Conservation (phyloP, 768 basidiomycete species). For the Mycena rosella region DNA sequence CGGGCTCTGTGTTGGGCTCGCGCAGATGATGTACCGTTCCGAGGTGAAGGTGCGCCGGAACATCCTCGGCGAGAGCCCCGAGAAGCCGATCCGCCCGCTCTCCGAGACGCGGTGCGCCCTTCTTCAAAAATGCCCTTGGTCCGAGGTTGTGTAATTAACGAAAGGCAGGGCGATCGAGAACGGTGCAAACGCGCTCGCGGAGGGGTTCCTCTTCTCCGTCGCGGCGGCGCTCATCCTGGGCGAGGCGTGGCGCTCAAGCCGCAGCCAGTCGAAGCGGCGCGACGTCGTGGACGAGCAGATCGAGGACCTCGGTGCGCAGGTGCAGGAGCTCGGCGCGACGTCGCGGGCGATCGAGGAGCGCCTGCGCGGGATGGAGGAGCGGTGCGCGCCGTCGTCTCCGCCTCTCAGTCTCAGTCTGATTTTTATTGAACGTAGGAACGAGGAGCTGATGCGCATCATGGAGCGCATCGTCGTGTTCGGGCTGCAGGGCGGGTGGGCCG, state of each 20-base stretch:
- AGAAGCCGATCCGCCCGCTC: constrained; percentile 78
- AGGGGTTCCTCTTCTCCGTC: constrained; percentile 86
- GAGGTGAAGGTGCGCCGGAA: constrained; percentile 81
- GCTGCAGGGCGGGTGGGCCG: constrained; percentile 71
- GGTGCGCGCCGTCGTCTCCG: constrained; percentile 46
- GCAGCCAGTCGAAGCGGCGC: constrained; percentile 77
- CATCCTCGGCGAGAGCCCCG: constrained; percentile 83
- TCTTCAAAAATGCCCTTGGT: neutral
- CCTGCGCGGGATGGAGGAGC: constrained; percentile 56
- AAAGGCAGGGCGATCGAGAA: constrained; percentile 86
- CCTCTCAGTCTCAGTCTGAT: neutral
- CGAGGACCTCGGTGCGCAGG: constrained; percentile 63
- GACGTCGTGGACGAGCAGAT: constrained; percentile 80
- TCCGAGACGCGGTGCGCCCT: constrained; percentile 76
- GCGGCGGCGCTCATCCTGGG: constrained; percentile 80
- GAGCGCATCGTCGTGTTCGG: constrained; percentile 79
- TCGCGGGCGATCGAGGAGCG: constrained; percentile 62
- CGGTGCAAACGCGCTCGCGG: constrained; percentile 86
- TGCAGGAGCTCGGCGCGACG: constrained; percentile 60
- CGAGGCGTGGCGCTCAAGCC: constrained; percentile 81
- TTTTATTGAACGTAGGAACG: constrained; percentile 58
- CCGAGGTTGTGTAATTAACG: too few relatives aligned
- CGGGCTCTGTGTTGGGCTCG: constrained; percentile 75
- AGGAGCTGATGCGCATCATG: constrained; percentile 75
- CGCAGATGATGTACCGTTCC: constrained; percentile 81